Evolutionary conservation across 2,329 filamentous ascomycete species (phyloP), one percentile per base, ranked within the genome.

Genomic region (Botrytis fragariae): DNA sequence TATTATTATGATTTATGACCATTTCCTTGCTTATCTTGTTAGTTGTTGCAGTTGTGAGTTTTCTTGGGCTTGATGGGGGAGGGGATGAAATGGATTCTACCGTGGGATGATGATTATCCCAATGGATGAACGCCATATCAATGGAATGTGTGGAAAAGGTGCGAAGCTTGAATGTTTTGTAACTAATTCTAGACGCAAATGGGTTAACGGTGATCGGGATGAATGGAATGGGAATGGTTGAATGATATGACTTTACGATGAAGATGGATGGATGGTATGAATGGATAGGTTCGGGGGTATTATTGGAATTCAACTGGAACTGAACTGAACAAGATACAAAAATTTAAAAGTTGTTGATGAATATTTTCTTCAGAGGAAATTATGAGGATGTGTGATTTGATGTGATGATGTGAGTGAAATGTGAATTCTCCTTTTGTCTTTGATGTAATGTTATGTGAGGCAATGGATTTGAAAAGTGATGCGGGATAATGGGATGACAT

Each of bases 1-100:
- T 54, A 67, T 72, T 68, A 48, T 72, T 62, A 72, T 68, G 71
- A 72, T 37, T 72, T 44, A 72, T 72, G 71, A 72, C 71, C 62
- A 39, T 32, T 68, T 72, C 65, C 39, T 39, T 48, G 1, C 20
- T 60, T 29, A 48, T 68, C 51, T 60, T n/a, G 54, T 44, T 39
- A n/a, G n/a, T 57, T 60, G 62, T 60, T 72, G 51, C 62, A 48
- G n/a, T 42, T 72, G 59, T 20, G 45, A 39, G 25, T 60, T 51
- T 42, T 67, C 42, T 71, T 39, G 18, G 37, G 5, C 4, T 18
- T 48, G 42, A 42, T 72, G 62, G 71, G 51, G 45, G 37, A 29
- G 61, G 16, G 16, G 54, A 37, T 69, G 67, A 37, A 25, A 60
- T 60, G 63, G 20, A 48, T 48, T 68, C 35, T 68, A 57, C 54